Evolutionary conservation across 176 grass and related monocot species (phyloP), one percentile per base, ranked within the genome.

Genomic region (Elymus sibiricus): DNA sequence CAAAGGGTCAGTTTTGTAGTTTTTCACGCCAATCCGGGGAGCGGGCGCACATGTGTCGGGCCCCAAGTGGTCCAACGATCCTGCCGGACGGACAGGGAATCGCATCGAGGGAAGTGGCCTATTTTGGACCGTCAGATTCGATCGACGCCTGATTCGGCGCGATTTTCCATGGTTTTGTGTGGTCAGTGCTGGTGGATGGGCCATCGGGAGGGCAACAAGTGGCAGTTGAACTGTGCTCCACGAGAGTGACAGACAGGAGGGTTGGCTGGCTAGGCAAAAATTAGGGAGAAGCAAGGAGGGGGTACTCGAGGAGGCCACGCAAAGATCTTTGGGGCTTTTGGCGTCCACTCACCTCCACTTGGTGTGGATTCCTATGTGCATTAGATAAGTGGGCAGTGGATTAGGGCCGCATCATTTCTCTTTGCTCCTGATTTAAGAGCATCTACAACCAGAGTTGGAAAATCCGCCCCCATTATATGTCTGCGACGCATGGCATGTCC

Each of bases 161-260:
- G 14, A 9, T 19, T 29, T 14, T 29, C 71, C 3, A 49, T 74
- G 42, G 2, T 3, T 28, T 29, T 9, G 14, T 75, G 40, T 19
- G 46, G 25, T 51, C 28, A 15, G 26, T 75, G 42, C 7, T 39
- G 34, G 37, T 40, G 34, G 39, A 44, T 26, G 37, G 53, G 39
- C 79, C 86, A 80, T 76, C 46, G 11, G 40, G 74, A 73, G 37
- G 34, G 72, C 68, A 84, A 94, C 86, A 89, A 73, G 92, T 87
- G 89, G 68, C 79, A 83, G 26, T 1, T 22, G n/a, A 83, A 89
- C 74, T 64, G 68, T 83, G 79, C 84, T 63, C 62, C 73, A 83
- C 22, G 77, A 85, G 77, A 37, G 26, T 80, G 80, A 72, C 80
- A 64, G 4, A 49, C 51, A 35, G 37, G 17, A 47, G 13, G 44